Base-by-base conservation (phyloP, 2,329 filamentous ascomycete species). In the Sphaceloma murrayae region DNA sequence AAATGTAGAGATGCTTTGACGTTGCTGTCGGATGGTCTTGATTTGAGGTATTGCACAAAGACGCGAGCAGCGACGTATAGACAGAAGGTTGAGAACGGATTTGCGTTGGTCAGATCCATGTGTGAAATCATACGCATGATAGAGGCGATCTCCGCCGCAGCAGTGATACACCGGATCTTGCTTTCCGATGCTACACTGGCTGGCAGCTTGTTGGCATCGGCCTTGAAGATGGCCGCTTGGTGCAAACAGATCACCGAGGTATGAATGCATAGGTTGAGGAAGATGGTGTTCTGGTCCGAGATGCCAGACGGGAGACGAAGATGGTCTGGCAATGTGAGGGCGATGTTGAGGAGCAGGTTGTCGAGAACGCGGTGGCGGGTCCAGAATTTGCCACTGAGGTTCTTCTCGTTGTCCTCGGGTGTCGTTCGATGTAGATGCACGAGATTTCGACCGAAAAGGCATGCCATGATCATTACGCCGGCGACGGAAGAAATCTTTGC, bases 221-320 rank as follows among this genome's bases (percentile, higher is more conserved):
- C 87, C 60, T 95, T 96, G 72, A 89, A 95, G 14, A 98, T 96
- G 18, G 91, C 91, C 2, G 89, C 91, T 65, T 98, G 91, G 57
- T 98, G 91, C n/a, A 98, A 69, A 61, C 89, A 96, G 44, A 98
- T 96, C 1, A 86, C 87, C 1, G 88, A 94, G 0, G 91, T 94
- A 60, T 96, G 88, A 22, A 98, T 86, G 58, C 85, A 87, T 86
- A 98, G 94, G 56, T 96, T 96, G 46, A 84, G 78, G 60, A 95
- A 96, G 3, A 96, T 78, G 44, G 89, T 78, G 51, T 95, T 96
- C 3, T 87, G 75, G 56, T 88, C 82, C 11, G 71, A 67, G 24
- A 94, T 66, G 0, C 85, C 86, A 11, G 67, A 66, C 0, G 91
- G 87, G 22, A 96, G 68, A 53, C 89, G 85, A 22, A 96, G 72